phyloP scores from a whole-genome alignment of 2,329 filamentous ascomycete genomes.

The Calonectria honghensis region DNA sequence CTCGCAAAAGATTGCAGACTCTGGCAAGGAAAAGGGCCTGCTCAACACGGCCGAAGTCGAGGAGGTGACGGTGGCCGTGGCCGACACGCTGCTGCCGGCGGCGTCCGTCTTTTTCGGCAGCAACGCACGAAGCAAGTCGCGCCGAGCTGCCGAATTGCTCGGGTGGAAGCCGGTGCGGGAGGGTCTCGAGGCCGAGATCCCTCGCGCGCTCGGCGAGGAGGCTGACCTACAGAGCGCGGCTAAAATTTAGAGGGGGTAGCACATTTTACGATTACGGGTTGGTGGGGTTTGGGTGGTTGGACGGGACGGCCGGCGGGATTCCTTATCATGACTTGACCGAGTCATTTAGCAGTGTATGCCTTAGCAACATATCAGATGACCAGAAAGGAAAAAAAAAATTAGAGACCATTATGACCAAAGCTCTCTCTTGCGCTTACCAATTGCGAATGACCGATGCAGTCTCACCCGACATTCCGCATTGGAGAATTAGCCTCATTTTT shows the following conservation, averaged over 20 bases:
- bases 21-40: slow-evolving; percentile 53
- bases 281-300: not conserved
- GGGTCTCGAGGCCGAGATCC: slow-evolving; percentile 66
- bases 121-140: slow-evolving; percentile 73
- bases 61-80: slow-evolving; percentile 62
- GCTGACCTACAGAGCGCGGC: slow-evolving; percentile 33
- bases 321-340: slow-evolving; percentile 22
- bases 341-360: not conserved
- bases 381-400: not conserved
- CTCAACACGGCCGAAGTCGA: slow-evolving; percentile 53
- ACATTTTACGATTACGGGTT: not conserved
- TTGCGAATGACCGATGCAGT: slow-evolving; percentile 13
- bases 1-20: slow-evolving; percentile 53
- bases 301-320: slow-evolving; percentile 6
- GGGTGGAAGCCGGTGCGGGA: slow-evolving; percentile 72
- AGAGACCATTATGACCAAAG: not conserved
- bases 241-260: not conserved
- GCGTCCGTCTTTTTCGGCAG: slow-evolving; percentile 73
- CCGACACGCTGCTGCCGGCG: slow-evolving; percentile 64
- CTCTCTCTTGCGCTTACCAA: slow-evolving; percentile 6
- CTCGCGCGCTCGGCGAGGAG: slow-evolving; percentile 54
- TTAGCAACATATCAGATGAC: not conserved
- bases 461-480: slow-evolving; percentile 33
- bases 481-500: not conserved
- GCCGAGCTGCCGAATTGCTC: slow-evolving; percentile 70